A percentile compares a stretch with the other conserved stretches of the same genome.
phyloP scores from a whole-genome alignment of 768 basidiomycete species.

The Infundibulicybe gibba region DNA sequence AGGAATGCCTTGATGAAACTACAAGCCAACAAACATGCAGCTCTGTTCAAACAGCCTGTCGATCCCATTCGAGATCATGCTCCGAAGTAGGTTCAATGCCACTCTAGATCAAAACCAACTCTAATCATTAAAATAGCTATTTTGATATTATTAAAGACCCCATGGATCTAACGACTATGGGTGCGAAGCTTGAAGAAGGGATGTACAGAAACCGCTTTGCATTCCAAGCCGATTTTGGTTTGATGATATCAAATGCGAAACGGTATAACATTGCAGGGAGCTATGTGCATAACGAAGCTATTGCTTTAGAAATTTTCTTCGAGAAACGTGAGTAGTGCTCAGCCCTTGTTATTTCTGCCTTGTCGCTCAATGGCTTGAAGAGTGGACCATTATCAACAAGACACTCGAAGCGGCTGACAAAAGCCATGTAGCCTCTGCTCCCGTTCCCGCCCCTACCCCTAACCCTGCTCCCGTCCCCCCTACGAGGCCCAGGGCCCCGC shows the following conservation, averaged over 20 bases:
- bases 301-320: slow-evolving; percentile 75
- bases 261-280: slow-evolving; percentile 75
- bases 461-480: slow-evolving; percentile 34
- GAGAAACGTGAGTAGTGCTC: slow-evolving; percentile 66
- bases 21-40: slow-evolving; percentile 66
- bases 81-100: slow-evolving; percentile 60
- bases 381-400: slow-evolving; percentile 86
- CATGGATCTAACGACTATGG: slow-evolving; percentile 92
- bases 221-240: slow-evolving; percentile 82
- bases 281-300: slow-evolving; percentile 72
- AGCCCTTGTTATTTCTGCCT: background rate
- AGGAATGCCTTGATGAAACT: slow-evolving; percentile 80
- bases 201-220: slow-evolving; percentile 81
- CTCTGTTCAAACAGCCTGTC: slow-evolving; percentile 84
- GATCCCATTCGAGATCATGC: slow-evolving; percentile 92
- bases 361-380: slow-evolving; percentile 32
- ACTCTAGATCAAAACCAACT: background rate
- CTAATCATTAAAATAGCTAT: slow-evolving; percentile 52
- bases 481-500: slow-evolving; percentile 28
- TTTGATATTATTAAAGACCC: slow-evolving; percentile 88
- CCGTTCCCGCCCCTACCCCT: slow-evolving; percentile 22
- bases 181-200: slow-evolving; percentile 81
- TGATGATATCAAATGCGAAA: slow-evolving; percentile 87
- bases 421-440: slow-evolving; percentile 26
- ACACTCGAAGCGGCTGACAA: slow-evolving; percentile 69